These are phyloP conservation scores for Ophiostoma quercus DNA, from an alignment of 2,329 filamentous ascomycete species.

Conservation along the genomic window DNA sequence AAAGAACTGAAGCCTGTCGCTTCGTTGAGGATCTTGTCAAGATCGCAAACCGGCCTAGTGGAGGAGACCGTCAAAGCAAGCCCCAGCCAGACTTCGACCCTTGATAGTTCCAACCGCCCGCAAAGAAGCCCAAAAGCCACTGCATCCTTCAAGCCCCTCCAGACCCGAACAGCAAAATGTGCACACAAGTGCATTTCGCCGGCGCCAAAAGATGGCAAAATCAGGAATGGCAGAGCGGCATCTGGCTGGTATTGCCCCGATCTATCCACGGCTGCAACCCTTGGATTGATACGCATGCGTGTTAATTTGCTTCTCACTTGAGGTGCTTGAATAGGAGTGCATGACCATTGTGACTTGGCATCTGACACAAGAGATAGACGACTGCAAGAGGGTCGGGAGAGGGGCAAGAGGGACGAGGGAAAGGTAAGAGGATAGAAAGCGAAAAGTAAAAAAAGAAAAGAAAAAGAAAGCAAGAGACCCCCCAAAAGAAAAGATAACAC, in stretches of 20 bases:
- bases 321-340: not conserved
- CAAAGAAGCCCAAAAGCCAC: no score
- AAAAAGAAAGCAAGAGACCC: no score
- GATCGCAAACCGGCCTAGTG: not conserved
- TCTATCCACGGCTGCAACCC: no score
- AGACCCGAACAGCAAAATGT: not conserved
- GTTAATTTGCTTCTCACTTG: no score
- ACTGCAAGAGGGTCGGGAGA: not conserved
- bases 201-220: not conserved
- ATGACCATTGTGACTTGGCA: not conserved
- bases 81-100: no score
- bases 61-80: no score
- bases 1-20: not conserved
- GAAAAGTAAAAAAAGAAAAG: no score
- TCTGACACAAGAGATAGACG: not conserved
- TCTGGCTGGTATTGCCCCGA: not conserved
- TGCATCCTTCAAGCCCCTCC: no score
- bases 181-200: not conserved
- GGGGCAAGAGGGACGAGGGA: not conserved
- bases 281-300: no score
- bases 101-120: no score
- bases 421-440: not conserved
- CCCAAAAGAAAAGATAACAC: no score
- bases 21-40: not conserved
- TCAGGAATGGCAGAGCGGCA: not conserved